Base-by-base conservation (phyloP, 78 protist species). In the Ministeria vibrans region DNA sequence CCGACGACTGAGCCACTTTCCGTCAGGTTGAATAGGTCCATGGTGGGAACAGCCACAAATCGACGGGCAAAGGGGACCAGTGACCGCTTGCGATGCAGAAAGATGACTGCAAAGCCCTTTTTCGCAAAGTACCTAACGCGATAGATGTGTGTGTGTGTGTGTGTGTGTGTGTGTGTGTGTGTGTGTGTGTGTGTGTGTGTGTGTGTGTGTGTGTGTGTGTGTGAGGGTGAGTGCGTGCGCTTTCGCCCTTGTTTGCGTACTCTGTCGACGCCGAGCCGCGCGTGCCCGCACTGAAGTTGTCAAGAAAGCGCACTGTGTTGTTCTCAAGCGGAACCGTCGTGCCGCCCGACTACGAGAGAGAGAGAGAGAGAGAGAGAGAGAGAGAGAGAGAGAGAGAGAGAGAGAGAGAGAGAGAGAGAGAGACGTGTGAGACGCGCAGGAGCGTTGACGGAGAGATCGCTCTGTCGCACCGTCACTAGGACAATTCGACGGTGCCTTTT, bases 201-300 rank as follows among this genome's bases (percentile, higher is more conserved):
- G 55, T 49, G 55, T 49, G 55, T 15, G 55, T 9, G 55, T 9
- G 15, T 15, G 55, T 15, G 15, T 9, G 15, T 49, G 55, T 20
- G 15, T 9, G 55, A 49, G 32, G 30, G 9, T 55, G 9, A 20
- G 64, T 27, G 27, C 64, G 64, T 2, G 23, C 30, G 6, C 28
- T 46, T 46, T 7, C 7, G 13, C 55, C 28, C 55, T 18, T 13
- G 55, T 7, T 46, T 7, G 7, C 55, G 55, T 41, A 30, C 70
- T 87, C 91, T 0, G 85, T 77, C 27, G 73, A 55, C 0, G 85
- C 75, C 0, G 91, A 82, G 2, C 91, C 91, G 27, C 91, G 80
- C n/a, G 80, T 79, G 41, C 86, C 86, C 43, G 66, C 71, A 13
- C 83, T 76, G 77, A 87, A 87, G 76, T 87, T 87, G 73, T 83